Evolutionary conservation across 2,329 filamentous ascomycete species (phyloP), one percentile per base, ranked within the genome.

Genomic region (Botrytis porri): DNA sequence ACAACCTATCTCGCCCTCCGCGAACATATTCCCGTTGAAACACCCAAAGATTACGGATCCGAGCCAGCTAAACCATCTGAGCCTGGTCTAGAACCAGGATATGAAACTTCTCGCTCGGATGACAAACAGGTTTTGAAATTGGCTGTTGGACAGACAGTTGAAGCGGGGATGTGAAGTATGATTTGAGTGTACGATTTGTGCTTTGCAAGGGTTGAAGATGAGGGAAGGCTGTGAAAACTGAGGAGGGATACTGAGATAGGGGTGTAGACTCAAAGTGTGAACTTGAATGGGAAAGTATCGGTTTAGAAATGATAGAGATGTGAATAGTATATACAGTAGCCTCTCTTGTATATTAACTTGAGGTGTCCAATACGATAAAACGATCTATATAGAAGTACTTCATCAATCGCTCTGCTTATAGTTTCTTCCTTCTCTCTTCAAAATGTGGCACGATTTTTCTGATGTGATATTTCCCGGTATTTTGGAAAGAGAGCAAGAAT

Each of bases 1-100:
- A 65, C 62, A 65, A 65, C 62, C 6, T 65, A 65, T 20, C 29
- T 65, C 41, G 62, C 62, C 6, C 62, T 65, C 20, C 41, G 62
- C 29, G 62, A 65, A 65, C 62, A 65, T 35, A 29, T 48, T 5
- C 62, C 62, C 6, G 62, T 65, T 14, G 43, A 65, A 65, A 48
- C 29, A 35, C 41, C 62, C 5, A 65, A 65, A 14, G 41, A 65
- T 32, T 65, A 65, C 9, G 62, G 41, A 16, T 48, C 41, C 9
- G 41, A 48, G 22, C 62, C 29, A 29, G n/a, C 14, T 18, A 57
- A 57, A 29, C 51, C n/a, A 57, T 16, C 51, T 8, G 51, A 57
- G 7, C n/a, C 51, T 29, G n/a, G 25, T 29, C 14, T 57, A 29
- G 51, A 57, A 57, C 51, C 51, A 1, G 51, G 51, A 29, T 57